These are phyloP conservation scores for Scedosporium apiospermum DNA, from an alignment of 2,329 filamentous ascomycete species.

Conservation along the genomic window DNA sequence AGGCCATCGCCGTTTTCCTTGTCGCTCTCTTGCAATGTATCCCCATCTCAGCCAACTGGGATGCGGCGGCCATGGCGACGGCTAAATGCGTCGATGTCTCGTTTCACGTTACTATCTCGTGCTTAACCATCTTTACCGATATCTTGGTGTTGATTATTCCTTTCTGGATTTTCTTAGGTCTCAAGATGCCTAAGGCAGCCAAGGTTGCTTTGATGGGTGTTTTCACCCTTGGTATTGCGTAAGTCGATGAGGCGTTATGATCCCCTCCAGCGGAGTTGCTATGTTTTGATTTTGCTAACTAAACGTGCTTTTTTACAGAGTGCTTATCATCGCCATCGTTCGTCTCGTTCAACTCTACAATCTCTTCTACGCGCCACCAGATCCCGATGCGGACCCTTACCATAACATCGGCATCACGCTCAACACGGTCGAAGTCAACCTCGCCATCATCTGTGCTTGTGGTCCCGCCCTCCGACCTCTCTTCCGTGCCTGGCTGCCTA, in stretches of 20 bases:
- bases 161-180: conserved; percentile 23
- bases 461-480: conserved; percentile 25
- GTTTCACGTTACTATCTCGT: conserved; percentile 3
- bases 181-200: conserved; percentile 27
- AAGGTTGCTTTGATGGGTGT: conserved; percentile 29
- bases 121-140: conserved; percentile 14
- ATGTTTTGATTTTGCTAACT: neutral
- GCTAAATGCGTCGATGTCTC: conserved; percentile 2
- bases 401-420: conserved; percentile 21
- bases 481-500: conserved; percentile 20
- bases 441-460: conserved; percentile 24
- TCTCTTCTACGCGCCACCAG: conserved; percentile 12
- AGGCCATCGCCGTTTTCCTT: conserved; percentile 7
- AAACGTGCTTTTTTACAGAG: conserved; percentile 12
- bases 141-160: conserved; percentile 15
- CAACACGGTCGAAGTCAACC: conserved; percentile 24
- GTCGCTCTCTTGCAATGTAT: conserved; percentile 6
- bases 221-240: conserved; percentile 27
- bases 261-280: neutral
- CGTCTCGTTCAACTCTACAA: conserved; percentile 10
- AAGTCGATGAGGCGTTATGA: conserved; percentile 10
- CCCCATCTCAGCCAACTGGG: conserved; percentile 5
- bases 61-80: neutral
- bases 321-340: conserved; percentile 20
- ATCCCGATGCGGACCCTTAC: conserved; percentile 14